A percentile compares a stretch with the other conserved stretches of the same genome.
These are phyloP conservation scores for Eucalyptus regnans DNA, from an alignment of 345 rosid genomes.

Conservation along the genomic window DNA sequence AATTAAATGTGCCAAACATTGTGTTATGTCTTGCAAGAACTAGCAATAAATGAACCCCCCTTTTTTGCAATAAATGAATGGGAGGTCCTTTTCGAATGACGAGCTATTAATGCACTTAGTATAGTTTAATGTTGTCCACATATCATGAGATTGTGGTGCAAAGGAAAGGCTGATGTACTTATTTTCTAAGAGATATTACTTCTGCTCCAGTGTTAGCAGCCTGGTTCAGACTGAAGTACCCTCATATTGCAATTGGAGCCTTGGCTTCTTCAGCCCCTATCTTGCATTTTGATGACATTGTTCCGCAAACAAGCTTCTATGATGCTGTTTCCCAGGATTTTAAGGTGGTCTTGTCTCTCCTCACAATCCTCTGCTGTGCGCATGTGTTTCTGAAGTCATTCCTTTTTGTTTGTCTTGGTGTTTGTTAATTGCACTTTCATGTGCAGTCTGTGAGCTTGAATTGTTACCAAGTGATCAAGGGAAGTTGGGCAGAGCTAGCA, in stretches of 20 bases:
- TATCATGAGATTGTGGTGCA: neutral
- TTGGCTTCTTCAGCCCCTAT: slow-evolving; percentile 80
- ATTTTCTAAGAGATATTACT: neutral
- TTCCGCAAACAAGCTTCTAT: slow-evolving; percentile 64
- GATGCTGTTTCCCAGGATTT: slow-evolving; percentile 67
- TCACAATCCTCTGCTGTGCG: neutral
- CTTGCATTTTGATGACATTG: slow-evolving; percentile 53
- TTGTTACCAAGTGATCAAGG: slow-evolving; percentile 61
- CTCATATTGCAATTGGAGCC: slow-evolving; percentile 73
- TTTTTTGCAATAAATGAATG: neutral
- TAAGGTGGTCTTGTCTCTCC: slow-evolving; percentile 25
- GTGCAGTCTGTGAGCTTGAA: slow-evolving; percentile 24
- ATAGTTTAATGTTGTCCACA: neutral
- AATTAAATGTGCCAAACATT: neutral
- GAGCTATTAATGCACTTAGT: neutral
- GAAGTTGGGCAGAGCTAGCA: slow-evolving; percentile 57
- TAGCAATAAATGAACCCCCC: neutral
- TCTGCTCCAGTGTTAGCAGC: slow-evolving; percentile 62
- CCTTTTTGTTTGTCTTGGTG: neutral
- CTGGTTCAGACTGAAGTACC: slow-evolving; percentile 81
- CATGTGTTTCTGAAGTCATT: neutral
- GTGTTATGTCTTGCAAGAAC: neutral
- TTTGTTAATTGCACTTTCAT: neutral
- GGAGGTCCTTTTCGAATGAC: neutral
- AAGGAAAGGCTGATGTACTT: neutral